Base-by-base conservation (phyloP, 225 moss, liverwort and hornwort genomes). In the Anthoceros angustus region DNA sequence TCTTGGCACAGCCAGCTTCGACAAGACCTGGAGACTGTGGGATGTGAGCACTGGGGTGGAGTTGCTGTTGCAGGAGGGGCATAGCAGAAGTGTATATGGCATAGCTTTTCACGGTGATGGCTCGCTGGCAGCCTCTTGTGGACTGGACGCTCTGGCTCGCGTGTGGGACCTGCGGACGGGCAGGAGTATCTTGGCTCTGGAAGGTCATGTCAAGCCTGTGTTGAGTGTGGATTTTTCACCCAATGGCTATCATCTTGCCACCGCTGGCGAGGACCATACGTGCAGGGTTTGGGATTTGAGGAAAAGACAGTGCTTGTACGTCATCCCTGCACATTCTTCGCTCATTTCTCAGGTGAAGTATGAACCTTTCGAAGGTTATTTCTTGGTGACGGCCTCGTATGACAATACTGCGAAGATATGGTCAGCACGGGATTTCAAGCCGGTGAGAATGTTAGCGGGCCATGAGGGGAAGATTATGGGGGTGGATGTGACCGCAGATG, bases 21-120 rank as follows among this genome's bases (percentile, higher is more conserved):
- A 98, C 70, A 89, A 82, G 76, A 98, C 98, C 26, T 98, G 98
- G 98, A 86, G 98, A 75, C 76, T 98, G 64, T 98, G 98, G 98
- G 98, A 98, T 69, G 85, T 98, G 39, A 79, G 69, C 74, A 98
- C 98, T 11, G 98, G 98, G 24, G 75, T 82, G 16, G 98, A 98
- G 73, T 81, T 98, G 73, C 72, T 92, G 43, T 79, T 98, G 62
- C 98, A 98, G 72, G 98, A 98, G 72, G 98, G 98, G 4, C 98
- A 98, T 67, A 98, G 98, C 76, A 85, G 98, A 42, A 84, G 83
- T 69, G 92, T 98, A 0, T 98, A 92, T 83, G 89, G 92, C 25
- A 73, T 98, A 72, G 86, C 89, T 15, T 98, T 92, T 74, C 92
- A 98, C 65, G 74, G 74, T 69, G 92, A 98, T 71, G 98, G 98